These are phyloP conservation scores for Sphaerobolus stellatus DNA, from an alignment of 1,284 basidiomycete genomes.

Conservation along the genomic window DNA sequence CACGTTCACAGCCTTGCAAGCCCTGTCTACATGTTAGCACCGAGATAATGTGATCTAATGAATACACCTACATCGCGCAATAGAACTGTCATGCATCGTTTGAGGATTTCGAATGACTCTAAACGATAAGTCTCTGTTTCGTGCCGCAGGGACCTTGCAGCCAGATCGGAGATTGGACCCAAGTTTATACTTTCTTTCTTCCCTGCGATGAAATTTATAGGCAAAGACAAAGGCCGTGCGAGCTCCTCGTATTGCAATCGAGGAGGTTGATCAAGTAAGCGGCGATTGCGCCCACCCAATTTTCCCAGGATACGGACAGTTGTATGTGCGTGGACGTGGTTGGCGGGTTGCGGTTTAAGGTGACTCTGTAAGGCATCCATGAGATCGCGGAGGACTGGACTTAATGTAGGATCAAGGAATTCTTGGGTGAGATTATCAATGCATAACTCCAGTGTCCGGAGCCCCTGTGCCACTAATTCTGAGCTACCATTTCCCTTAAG, in stretches of 20 bases:
- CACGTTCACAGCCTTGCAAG: slow-evolving; percentile 69
- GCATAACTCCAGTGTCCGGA: slow-evolving; percentile 97
- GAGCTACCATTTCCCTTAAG: slow-evolving; percentile 83
- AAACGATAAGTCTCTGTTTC: slow-evolving; percentile 62
- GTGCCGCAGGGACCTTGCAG: slow-evolving; percentile 65
- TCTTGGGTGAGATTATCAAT: slow-evolving; percentile 99
- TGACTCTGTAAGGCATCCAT: slow-evolving; percentile 94
- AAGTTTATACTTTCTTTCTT: slow-evolving; percentile 71
- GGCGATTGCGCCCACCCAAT: slow-evolving; percentile 92
- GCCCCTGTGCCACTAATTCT: slow-evolving; percentile 93
- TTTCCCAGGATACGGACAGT: slow-evolving; percentile 98
- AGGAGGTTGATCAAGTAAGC: slow-evolving; percentile 82
- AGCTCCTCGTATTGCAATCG: slow-evolving; percentile 70
- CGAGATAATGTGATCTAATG: not conserved
- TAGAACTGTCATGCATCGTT: slow-evolving; percentile 70
- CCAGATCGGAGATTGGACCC: slow-evolving; percentile 70
- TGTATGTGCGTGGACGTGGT: slow-evolving; percentile 90
- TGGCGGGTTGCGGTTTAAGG: slow-evolving; percentile 88
- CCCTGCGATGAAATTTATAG: slow-evolving; percentile 72
- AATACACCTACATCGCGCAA: slow-evolving; percentile 69
- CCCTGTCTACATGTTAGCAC: slow-evolving; percentile 46
- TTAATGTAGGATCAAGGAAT: slow-evolving; percentile 96
- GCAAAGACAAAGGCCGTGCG: slow-evolving; percentile 66
- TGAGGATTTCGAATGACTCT: slow-evolving; percentile 79
- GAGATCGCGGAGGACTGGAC: slow-evolving; percentile 88